Percentiles rank a stretch among this genome's conserved stretches.
phyloP scores from a whole-genome alignment of 805 yeast species.

The Schwanniomyces polymorphus region DNA sequence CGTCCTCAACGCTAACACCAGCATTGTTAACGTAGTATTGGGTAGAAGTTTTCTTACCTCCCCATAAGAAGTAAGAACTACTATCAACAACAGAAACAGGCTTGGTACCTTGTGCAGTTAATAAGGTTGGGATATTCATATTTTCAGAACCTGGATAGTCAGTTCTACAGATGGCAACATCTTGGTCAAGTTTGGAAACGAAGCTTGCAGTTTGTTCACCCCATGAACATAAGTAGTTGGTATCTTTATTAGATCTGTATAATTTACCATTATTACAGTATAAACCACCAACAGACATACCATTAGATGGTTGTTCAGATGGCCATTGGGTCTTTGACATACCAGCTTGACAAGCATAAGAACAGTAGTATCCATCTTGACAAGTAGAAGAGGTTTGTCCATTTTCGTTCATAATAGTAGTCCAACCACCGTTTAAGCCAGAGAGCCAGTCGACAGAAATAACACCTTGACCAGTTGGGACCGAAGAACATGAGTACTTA shows the following conservation, averaged over 20 bases:
- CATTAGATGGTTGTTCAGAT: constrained; percentile 60
- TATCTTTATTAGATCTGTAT: constrained; percentile 55
- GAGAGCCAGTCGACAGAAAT: constrained; percentile 52
- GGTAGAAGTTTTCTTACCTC: constrained; percentile 63
- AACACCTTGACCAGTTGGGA: constrained; percentile 79
- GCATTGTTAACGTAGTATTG: constrained; percentile 79
- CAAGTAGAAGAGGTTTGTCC: constrained; percentile 51
- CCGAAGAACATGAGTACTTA: constrained; percentile 60
- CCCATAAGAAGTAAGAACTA: constrained; percentile 59
- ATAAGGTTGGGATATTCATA: constrained; percentile 72
- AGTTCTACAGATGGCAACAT: constrained; percentile 71
- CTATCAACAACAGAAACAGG: constrained; percentile 63
- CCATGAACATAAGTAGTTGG: constrained; percentile 63
- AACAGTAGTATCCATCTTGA: constrained; percentile 68
- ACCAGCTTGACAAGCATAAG: constrained; percentile 78
- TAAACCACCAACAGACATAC: constrained; percentile 74
- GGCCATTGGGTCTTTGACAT: constrained; percentile 86
- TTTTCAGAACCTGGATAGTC: constrained; percentile 84
- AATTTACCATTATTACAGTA: constrained; percentile 61
- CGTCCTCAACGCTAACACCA: constrained; percentile 70
- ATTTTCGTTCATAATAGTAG: constrained; percentile 46
- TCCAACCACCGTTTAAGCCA: constrained; percentile 52
- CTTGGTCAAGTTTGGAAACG: constrained; percentile 47
- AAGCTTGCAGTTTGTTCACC: constrained; percentile 58
- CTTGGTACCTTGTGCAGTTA: constrained; percentile 49